Evolutionary conservation across 805 yeast species (phyloP).

Genomic region (Starmera amethionina): DNA sequence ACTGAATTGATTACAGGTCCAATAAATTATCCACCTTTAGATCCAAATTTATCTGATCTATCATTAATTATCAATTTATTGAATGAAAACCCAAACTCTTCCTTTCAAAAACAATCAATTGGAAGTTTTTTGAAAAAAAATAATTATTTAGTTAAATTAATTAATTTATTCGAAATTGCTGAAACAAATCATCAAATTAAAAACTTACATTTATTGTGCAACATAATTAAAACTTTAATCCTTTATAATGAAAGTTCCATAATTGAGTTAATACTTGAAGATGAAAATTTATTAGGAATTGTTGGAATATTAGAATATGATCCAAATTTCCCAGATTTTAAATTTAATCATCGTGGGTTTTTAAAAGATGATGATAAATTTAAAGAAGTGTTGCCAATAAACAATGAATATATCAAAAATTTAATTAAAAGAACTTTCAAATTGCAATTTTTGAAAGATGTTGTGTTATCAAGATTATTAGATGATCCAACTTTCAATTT

Average conservation of each 20-base stretch:
- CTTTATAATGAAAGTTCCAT: slow-evolving; percentile 61
- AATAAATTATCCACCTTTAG: slow-evolving; percentile 48
- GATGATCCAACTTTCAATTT: slow-evolving; percentile 73
- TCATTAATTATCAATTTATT: slow-evolving; percentile 44
- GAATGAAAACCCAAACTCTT: slow-evolving; percentile 44
- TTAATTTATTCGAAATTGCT: slow-evolving; percentile 41
- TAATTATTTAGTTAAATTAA: slow-evolving; percentile 43
- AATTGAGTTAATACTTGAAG: slow-evolving; percentile 47
- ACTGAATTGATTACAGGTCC: slow-evolving; percentile 81
- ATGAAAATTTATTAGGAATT: slow-evolving; percentile 43
- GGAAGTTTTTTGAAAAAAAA: slow-evolving; percentile 43
- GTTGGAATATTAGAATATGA: slow-evolving; percentile 85
- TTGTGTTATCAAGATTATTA: slow-evolving; percentile 67
- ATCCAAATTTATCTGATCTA: slow-evolving; percentile 41
- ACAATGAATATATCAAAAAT: slow-evolving; percentile 35
- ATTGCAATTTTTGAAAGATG: slow-evolving; percentile 76
- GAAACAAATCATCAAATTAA: slow-evolving; percentile 44
- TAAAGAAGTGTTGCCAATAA: slow-evolving; percentile 62
- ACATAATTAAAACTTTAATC: slow-evolving; percentile 60
- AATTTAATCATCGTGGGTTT: slow-evolving; percentile 71
- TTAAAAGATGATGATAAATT: slow-evolving; percentile 47
- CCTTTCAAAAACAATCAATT: slow-evolving; percentile 52
- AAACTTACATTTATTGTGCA: slow-evolving; percentile 58
- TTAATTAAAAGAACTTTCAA: slow-evolving; percentile 69
- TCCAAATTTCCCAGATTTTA: slow-evolving; percentile 70